Evolutionary conservation across 805 yeast species (phyloP), one percentile per base, ranked within the genome.

Genomic region (Saturnispora dispora): DNA sequence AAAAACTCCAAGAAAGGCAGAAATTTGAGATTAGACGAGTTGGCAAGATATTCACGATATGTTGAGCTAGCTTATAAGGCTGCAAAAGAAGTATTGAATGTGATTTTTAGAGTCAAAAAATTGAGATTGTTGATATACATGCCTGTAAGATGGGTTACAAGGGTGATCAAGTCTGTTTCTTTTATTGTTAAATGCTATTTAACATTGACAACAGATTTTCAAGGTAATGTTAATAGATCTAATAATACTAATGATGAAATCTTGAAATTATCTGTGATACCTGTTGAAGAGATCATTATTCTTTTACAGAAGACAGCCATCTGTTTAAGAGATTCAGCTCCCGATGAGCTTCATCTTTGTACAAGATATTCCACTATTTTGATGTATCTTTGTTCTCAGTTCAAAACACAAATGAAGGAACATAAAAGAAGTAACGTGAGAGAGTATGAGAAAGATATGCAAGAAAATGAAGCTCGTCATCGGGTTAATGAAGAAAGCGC

Each of bases 91-190:
- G 78, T 87, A 59, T 68, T 90, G 27, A 74, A 77, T 23, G 83
- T 85, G 4, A 85, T 90, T 4, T 79, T 78, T 51, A 68, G 93
- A 39, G 81, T 88, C 5, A 87, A 83, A 59, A 73, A 73, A 55
- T 67, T 84, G 53, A 78, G 76, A 53, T 68, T 83, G 72, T 68
- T 88, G 50, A 73, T 81, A 52, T 84, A 75, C 61, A 88, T 89
- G 82, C 96, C 98, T 1, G 89, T 88, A n/a, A 72, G 96, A 55
- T 89, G 96, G 96, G 82, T 85, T 6, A 84, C 87, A 0, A 74
- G 96, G 48, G 81, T 88, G 27, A 89, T 90, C 20, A 79, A 91
- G 58, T 87, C 96, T 0, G 88, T 88, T 11, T 93, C 96, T 2
- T 90, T 89, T 63, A 76, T 91, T 49, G 93, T 91, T 13, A 91